Conservation (phyloP, 225 moss, liverwort and hornwort genomes). For the Pseudoscleropodium purum region DNA sequence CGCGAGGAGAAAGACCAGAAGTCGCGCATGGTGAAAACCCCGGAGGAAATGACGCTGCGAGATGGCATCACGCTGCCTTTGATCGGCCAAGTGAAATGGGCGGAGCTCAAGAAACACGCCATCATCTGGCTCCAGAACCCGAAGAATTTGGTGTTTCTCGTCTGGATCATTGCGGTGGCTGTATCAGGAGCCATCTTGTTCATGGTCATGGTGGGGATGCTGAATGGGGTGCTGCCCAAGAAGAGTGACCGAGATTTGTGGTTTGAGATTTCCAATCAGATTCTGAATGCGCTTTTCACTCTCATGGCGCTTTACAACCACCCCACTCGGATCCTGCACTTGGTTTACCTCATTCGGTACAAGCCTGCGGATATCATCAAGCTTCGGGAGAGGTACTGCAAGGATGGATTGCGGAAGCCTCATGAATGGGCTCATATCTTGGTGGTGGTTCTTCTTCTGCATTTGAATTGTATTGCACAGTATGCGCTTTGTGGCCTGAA, state of each 20-base stretch:
- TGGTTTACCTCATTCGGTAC: constrained; percentile 63
- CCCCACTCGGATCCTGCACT: constrained; percentile 54
- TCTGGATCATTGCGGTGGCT: constrained; percentile 72
- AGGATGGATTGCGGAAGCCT: constrained; percentile 71
- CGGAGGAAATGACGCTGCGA: constrained; percentile 16
- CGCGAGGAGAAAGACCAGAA: constrained; percentile 64
- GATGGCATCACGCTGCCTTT: constrained; percentile 61
- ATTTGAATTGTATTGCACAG: constrained; percentile 81
- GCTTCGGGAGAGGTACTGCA: constrained; percentile 62
- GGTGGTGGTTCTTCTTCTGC: constrained; percentile 71
- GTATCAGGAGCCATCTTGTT: constrained; percentile 84
- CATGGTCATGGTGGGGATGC: constrained; percentile 97
- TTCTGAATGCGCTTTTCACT: constrained; percentile 81
- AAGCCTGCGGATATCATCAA: constrained; percentile 50
- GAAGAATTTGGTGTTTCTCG: constrained; percentile 59
- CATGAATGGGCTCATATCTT: constrained; percentile 85
- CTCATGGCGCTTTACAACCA: constrained; percentile 87
- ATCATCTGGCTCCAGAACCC: constrained; percentile 69
- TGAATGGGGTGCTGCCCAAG: constrained; percentile 50
- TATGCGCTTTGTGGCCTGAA: constrained; percentile 80
- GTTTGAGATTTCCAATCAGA: constrained; percentile 90
- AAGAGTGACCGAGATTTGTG: constrained; percentile 57
- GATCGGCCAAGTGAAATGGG: constrained; percentile 62
- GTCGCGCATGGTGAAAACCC: constrained; percentile 59
- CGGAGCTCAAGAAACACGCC: not conserved